Evolutionary conservation across 192 early-diverging fungal species (phyloP).

Genomic region (Backusella tarrabulga): DNA sequence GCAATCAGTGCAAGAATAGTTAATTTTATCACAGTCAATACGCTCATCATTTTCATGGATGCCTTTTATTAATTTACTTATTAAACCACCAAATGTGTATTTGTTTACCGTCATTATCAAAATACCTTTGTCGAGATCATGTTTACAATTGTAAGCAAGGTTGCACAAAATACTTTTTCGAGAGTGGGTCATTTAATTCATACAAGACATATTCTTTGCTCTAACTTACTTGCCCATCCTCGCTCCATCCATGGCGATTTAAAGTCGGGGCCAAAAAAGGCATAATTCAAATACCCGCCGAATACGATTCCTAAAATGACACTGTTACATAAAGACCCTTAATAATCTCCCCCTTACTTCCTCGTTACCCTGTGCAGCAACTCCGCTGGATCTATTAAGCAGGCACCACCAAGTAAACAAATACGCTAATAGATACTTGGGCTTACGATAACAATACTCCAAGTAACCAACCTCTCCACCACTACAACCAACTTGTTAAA

Average conservation of each 20-base stretch:
- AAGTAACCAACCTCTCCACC: conserved; percentile 31
- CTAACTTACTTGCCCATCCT: conserved; percentile 29
- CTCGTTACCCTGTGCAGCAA: conserved; percentile 4
- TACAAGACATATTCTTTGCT: background rate
- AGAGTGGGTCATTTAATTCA: too few relatives aligned
- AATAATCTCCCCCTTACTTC: background rate
- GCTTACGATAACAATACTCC: conserved; percentile 26
- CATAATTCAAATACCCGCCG: conserved; percentile 28
- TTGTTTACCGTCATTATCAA: background rate
- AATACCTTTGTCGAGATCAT: conserved; percentile 27
- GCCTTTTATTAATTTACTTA: background rate
- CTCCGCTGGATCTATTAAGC: conserved; percentile 22
- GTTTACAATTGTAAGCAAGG: conserved; percentile 21
- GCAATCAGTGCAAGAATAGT: conserved; percentile 12
- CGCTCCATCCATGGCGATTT: conserved; percentile 23
- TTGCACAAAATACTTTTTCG: conserved; percentile 20
- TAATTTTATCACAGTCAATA: conserved; percentile 31
- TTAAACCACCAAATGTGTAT: background rate
- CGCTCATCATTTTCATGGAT: conserved; percentile 18
- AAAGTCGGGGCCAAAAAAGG: conserved; percentile 13
- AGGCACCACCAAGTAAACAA: conserved; percentile 22
- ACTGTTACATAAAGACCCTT: background rate
- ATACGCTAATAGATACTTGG: conserved; percentile 21
- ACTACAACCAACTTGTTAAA: background rate
- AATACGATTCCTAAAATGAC: conserved; percentile 25